These are phyloP conservation scores for Porogramme epimiltina DNA, from an alignment of 1,284 basidiomycete species.

Conservation along the genomic window DNA sequence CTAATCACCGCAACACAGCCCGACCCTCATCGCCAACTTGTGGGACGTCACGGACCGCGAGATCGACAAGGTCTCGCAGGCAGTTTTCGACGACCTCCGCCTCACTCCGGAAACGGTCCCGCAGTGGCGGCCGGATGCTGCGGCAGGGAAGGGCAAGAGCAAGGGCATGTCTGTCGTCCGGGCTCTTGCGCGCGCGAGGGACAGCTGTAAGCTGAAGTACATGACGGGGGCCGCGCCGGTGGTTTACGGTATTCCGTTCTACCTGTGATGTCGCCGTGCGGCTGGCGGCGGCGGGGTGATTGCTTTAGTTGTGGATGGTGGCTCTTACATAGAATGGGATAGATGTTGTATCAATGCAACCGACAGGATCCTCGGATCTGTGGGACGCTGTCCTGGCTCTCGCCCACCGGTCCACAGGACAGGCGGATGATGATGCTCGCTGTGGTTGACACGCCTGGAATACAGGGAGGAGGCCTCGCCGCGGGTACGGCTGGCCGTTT, in stretches of 20 bases:
- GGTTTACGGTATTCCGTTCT: slow-evolving; percentile 93
- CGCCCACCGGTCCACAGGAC: no score
- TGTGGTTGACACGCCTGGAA: no score
- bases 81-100: slow-evolving; percentile 78
- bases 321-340: no score
- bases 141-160: slow-evolving; percentile 17
- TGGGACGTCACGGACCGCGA: slow-evolving; percentile 99
- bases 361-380: no score
- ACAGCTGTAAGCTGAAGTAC: slow-evolving; percentile 87
- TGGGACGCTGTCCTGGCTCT: no score
- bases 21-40: slow-evolving; percentile 90
- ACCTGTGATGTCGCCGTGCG: slow-evolving; percentile 43
- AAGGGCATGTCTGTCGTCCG: slow-evolving; percentile 59
- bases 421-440: no score
- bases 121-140: slow-evolving; percentile 29
- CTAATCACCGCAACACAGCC: slow-evolving; percentile 54
- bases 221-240: slow-evolving; percentile 96
- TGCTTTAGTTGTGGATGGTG: no score
- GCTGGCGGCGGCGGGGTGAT: no score
- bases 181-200: slow-evolving; percentile 82
- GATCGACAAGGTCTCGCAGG: slow-evolving; percentile 89
- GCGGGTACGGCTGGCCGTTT: no score
- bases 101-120: slow-evolving; percentile 48
- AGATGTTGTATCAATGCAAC: no score
- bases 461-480: no score